Conservation (phyloP, 2,329 filamentous ascomycete genomes). For the Alternaria sp. region DNA sequence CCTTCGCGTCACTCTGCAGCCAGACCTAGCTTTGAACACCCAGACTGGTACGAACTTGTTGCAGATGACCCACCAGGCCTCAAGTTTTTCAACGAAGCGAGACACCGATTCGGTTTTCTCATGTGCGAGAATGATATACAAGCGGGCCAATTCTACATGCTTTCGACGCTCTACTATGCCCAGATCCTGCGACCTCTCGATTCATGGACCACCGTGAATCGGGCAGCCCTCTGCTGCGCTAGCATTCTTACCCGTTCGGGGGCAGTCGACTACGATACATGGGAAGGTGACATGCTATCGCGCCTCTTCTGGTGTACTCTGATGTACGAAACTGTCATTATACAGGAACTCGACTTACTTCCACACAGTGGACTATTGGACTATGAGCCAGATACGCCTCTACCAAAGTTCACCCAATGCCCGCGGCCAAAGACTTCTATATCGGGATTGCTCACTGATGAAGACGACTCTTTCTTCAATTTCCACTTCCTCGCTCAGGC, state of each 20-base stretch:
- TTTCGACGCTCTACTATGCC: conserved; percentile 61
- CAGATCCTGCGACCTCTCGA: conserved; percentile 63
- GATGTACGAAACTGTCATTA: conserved; percentile 65
- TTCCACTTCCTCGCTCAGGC: conserved; percentile 66
- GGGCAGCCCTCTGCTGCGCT: conserved; percentile 61
- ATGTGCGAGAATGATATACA: conserved; percentile 60
- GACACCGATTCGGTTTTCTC: conserved; percentile 61
- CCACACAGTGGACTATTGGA: conserved; percentile 60
- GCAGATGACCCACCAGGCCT: conserved; percentile 55
- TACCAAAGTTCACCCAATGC: conserved; percentile 62
- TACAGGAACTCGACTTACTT: conserved; percentile 61
- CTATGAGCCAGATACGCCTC: conserved; percentile 61
- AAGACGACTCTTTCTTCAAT: conserved; percentile 64
- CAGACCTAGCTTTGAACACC: conserved; percentile 33
- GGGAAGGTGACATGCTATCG: conserved; percentile 65
- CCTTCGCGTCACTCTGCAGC: conserved; percentile 41
- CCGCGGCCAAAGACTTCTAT: conserved; percentile 48
- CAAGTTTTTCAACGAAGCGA: conserved; percentile 64
- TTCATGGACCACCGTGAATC: conserved; percentile 62
- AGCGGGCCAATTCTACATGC: conserved; percentile 62
- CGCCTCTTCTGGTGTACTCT: conserved; percentile 64
- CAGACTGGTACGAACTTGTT: conserved; percentile 48
- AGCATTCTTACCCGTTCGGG: conserved; percentile 56
- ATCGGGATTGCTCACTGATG: conserved; percentile 48
- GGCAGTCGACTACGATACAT: conserved; percentile 56